Evolutionary conservation across 176 grass and related monocot genomes (phyloP).

Genomic region (Poa pratensis): DNA sequence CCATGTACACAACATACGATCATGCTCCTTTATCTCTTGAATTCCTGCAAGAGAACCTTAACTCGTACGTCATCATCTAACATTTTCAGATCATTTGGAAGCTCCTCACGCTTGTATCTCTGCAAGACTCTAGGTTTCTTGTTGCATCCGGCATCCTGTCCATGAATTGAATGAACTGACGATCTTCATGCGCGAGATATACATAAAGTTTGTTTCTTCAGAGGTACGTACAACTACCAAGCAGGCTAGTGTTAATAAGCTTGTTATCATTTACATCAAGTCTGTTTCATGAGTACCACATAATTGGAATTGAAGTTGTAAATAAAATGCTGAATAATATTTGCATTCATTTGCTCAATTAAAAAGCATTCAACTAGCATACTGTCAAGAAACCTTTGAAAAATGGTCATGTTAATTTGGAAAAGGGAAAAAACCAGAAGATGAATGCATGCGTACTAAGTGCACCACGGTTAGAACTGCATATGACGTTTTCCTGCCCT

Average conservation of each 20-base stretch:
- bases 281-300: background rate
- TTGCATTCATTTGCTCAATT: too few relatives aligned
- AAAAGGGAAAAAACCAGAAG: background rate
- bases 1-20: constrained; percentile 29
- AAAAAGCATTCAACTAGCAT: background rate
- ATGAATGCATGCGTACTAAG: background rate
- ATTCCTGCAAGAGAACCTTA: background rate
- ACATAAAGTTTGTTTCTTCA: background rate
- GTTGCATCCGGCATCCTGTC: constrained; percentile 46
- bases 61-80: constrained; percentile 48
- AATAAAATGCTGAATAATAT: background rate
- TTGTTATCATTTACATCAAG: background rate
- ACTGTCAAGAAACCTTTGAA: background rate
- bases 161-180: constrained; percentile 49
- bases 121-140: constrained; percentile 47
- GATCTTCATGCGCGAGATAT: constrained; percentile 24
- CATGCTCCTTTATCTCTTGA: background rate
- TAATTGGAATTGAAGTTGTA: background rate
- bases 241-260: background rate
- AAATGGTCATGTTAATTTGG: background rate
- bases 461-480: background rate
- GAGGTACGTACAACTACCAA: background rate
- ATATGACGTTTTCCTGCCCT: background rate
- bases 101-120: constrained; percentile 30
- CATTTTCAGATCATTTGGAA: constrained; percentile 37